Evolutionary conservation across 306 rosid species (phyloP), one percentile per base, ranked within the genome.

Genomic region (Cicer yamashitae): DNA sequence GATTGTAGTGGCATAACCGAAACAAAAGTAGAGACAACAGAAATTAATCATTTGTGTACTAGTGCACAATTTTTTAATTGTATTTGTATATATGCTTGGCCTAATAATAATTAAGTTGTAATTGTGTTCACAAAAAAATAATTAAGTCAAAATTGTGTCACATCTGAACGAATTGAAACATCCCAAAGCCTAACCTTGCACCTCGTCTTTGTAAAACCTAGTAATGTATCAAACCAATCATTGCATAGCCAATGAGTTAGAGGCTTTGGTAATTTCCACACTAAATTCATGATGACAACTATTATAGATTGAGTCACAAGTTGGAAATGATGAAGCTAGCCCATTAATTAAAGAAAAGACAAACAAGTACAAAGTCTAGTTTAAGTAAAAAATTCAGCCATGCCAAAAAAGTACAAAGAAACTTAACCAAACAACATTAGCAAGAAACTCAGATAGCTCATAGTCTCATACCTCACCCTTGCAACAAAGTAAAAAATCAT

Each of bases 321-420:
- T 60, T 60, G 67, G 67, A 18, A 60, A 34, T 60, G 67, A 60
- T 60, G 45, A 60, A 34, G 37, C 20, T 44, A 34, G 37, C 20
- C 45, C 39, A 60, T 13, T 14, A 38, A 60, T 43, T 37, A 60
- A 34, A 60, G 20, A 60, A 60, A 60, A 34, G 67, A 60, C 67
- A 60, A 60, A 60, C 67, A 34, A 60, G 67, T 60, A 60, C 45
- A 60, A 34, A 34, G 7, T 60, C 67, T 13, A 7, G 45, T 60
- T 60, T 60, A 60, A 60, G 67, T 60, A 60, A 60, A 34, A 60
- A 34, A 6, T 22, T 37, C 45, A 60, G 11, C 67, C 67, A 60
- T 60, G 67, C 45, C 67, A 6, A 60, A 60, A 60, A 60, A 34
- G 67, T 60, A 60, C 67, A 60, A 12, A 34, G 18, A 60, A 60